Conservation (phyloP, 495 filamentous ascomycete species). For the Penicillium silybi region DNA sequence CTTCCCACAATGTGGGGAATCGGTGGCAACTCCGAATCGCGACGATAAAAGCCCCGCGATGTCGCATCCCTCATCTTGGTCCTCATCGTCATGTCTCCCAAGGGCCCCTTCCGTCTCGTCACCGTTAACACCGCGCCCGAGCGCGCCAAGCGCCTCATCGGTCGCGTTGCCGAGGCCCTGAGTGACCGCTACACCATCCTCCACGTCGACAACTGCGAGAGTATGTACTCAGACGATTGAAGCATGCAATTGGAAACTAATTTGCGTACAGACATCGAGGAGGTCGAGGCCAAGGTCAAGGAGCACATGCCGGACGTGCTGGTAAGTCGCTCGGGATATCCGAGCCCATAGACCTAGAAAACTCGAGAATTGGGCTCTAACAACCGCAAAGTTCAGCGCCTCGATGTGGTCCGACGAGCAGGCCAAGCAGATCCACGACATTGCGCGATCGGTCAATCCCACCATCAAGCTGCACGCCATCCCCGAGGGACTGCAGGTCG, state of each 20-base stretch:
- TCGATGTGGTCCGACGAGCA: slow-evolving; percentile 66
- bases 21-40: slow-evolving; percentile 9
- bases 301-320: slow-evolving; percentile 50
- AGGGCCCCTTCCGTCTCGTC: slow-evolving; percentile 58
- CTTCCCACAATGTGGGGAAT: slow-evolving; percentile 20
- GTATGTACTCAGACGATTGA: slow-evolving; percentile 29
- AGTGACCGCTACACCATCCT: slow-evolving; percentile 58
- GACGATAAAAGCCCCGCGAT: slow-evolving; percentile 17
- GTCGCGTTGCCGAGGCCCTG: slow-evolving; percentile 52
- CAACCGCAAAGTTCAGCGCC: slow-evolving; percentile 51
- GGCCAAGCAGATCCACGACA: slow-evolving; percentile 50
- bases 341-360: slow-evolving; percentile 3
- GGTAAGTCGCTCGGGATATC: slow-evolving; percentile 29
- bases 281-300: slow-evolving; percentile 47
- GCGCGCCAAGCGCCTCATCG: slow-evolving; percentile 58
- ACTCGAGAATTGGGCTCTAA: slow-evolving; percentile 1
- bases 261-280: slow-evolving; percentile 39
- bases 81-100: slow-evolving; percentile 38
- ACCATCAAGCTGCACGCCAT: slow-evolving; percentile 57
- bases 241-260: too few species aligned
- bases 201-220: slow-evolving; percentile 55
- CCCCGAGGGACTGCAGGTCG: slow-evolving; percentile 60
- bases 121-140: slow-evolving; percentile 69
- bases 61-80: slow-evolving; percentile 1
- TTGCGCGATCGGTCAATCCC: slow-evolving; percentile 49